These are phyloP conservation scores for Golubevia sp. DNA, from an alignment of 1,284 basidiomycete genomes.

Conservation along the genomic window DNA sequence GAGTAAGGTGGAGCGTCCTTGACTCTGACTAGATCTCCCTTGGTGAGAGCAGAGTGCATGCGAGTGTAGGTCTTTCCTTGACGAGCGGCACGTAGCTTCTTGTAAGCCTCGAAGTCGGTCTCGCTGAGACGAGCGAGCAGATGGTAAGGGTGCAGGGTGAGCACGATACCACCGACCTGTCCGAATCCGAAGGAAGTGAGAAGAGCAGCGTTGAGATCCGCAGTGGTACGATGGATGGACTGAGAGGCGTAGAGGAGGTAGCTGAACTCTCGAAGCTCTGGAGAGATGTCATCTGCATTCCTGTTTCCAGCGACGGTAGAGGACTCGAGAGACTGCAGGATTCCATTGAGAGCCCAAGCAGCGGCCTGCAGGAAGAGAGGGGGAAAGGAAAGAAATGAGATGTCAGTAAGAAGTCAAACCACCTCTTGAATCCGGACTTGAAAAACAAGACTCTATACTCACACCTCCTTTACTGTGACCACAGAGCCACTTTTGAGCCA, in stretches of 20 bases:
- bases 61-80: constrained; percentile 48
- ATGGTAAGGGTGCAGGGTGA: constrained; percentile 88
- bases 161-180: constrained; percentile 84
- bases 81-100: constrained; percentile 40
- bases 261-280: constrained; percentile 84
- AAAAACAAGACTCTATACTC: too few species aligned
- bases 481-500: constrained; percentile 86
- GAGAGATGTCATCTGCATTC: constrained; percentile 77
- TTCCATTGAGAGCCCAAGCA: constrained; percentile 94
- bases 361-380: constrained; percentile 69
- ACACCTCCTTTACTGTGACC: constrained; percentile 55
- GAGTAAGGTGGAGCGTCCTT: constrained; percentile 92
- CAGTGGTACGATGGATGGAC: constrained; percentile 69
- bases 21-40: constrained; percentile 73
- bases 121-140: constrained; percentile 81
- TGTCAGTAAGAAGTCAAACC: too few species aligned
- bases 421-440: too few species aligned
- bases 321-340: constrained; percentile 81
- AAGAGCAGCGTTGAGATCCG: constrained; percentile 46
- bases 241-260: constrained; percentile 97
- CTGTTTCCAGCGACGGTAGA: constrained; percentile 96
- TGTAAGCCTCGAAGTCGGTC: constrained; percentile 76
- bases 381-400: too few species aligned
- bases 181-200: constrained; percentile 97
- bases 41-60: constrained; percentile 51